Conservation (phyloP, 495 filamentous ascomycete genomes). For the Penicillium steckii region DNA sequence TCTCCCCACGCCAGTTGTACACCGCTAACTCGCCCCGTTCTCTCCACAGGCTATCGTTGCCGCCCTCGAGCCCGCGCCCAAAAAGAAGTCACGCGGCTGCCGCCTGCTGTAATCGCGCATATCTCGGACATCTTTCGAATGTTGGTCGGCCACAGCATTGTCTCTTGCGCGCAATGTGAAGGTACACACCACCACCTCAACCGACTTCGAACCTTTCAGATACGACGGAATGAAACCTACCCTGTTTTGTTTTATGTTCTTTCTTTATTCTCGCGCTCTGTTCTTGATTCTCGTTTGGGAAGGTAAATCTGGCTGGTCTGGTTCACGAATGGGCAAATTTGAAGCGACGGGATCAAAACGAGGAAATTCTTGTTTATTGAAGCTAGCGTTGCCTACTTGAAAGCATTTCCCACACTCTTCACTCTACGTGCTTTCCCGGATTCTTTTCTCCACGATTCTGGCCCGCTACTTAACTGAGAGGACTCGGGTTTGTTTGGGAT, state of each 20-base stretch:
- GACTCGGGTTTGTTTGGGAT: not conserved
- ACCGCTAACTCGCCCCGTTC: conserved; percentile 8
- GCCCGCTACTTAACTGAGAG: not conserved
- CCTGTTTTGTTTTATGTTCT: conserved; percentile 25
- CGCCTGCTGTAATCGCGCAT: conserved; percentile 38
- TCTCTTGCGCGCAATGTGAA: conserved; percentile 2
- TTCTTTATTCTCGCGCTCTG: conserved; percentile 17
- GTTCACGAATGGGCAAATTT: conserved; percentile 15
- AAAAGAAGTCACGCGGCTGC: conserved; percentile 58
- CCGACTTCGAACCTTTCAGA: conserved; percentile 10
- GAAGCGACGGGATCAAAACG: conserved; percentile 7
- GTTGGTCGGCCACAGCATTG: conserved; percentile 12
- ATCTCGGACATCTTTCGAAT: conserved; percentile 7
- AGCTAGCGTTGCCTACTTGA: conserved; percentile 24
- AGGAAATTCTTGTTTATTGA: conserved; percentile 13
- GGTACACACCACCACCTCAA: not conserved
- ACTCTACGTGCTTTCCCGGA: not conserved
- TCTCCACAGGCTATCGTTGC: conserved; percentile 76
- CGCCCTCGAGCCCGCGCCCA: conserved; percentile 77
- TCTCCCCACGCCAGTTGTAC: conserved; percentile 2
- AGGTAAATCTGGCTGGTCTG: conserved; percentile 16
- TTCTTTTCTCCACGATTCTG: not conserved
- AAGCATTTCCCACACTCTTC: conserved; percentile 18
- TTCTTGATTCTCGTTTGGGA: no score
- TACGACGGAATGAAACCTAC: conserved; percentile 30